Base-by-base conservation (phyloP, 163 green algal species). In the Volvox carteri region DNA sequence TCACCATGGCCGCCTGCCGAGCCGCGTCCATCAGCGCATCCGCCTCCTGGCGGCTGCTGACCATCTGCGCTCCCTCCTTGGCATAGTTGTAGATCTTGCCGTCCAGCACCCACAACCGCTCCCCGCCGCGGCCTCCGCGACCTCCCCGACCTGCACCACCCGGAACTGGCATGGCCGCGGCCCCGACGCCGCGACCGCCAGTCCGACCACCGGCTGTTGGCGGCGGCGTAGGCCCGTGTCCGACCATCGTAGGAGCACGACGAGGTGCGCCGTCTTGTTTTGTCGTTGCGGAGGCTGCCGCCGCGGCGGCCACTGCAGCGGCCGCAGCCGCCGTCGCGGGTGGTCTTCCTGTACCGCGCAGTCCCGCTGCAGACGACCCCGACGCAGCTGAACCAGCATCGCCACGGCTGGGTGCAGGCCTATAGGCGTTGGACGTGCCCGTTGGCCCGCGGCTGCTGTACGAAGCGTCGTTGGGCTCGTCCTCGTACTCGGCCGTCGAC, bases 41-140 rank as follows among this genome's bases (percentile, higher is more conserved):
- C 2, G 92, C 92, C 19, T 90, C 92, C 74, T 81, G 81, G 23
- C 88, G 65, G 35, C 91, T 79, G 12, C 41, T 58, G 28, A 96
- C 95, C 86, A 94, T 81, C 48, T 90, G 62, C 0, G 95, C 92
- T 3, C 95, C 95, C 35, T 91, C 90, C 91, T 96, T 97, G 44
- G 86, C 86, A 67, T 97, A 98, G 88, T 98, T 98, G 88, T 98
- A 98, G 12, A 97, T 91, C 48, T 90, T 81, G 23, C 95, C 96
- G 54, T 97, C 93, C 35, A 95, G 83, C 37, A 98, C 92, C 95
- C 95, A 98, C 42, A 93, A 83, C 62, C 89, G 78, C 35, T 86
- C 77, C 48, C 77, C 74, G 60, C 67, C 67, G 25, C 81, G 74
- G 23, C 81, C 42, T 14, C 80, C 70, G 58, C 77, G 72, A 37